Percentiles rank a stretch among this genome's conserved stretches.
phyloP scores from a whole-genome alignment of 2,329 filamentous ascomycete genomes.

The Colletotrichum liaoningense region DNA sequence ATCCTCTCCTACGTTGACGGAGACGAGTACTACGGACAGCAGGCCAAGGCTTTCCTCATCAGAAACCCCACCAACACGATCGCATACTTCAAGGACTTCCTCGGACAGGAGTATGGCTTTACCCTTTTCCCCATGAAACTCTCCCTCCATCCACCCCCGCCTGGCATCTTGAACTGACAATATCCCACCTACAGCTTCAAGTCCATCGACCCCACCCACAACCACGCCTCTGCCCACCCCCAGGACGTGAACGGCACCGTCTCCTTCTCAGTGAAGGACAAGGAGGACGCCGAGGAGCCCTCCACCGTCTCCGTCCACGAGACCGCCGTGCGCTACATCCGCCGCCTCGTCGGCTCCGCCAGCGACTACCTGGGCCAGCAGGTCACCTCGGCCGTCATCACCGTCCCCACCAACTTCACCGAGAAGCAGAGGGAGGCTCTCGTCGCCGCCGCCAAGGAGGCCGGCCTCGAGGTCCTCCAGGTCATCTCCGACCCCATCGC shows the following conservation, averaged over 20 bases:
- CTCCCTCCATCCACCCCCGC: background rate
- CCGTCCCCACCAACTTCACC: conserved; percentile 92
- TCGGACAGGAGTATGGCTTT: conserved; percentile 85
- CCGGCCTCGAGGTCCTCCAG: conserved; percentile 90
- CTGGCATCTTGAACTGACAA: conserved; percentile 37
- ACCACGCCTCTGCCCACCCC: conserved; percentile 93
- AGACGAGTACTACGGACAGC: conserved; percentile 95
- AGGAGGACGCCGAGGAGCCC: conserved; percentile 67
- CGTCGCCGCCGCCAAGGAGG: conserved; percentile 79
- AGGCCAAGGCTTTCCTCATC: conserved; percentile 93
- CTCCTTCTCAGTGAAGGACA: conserved; percentile 87
- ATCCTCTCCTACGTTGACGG: conserved; percentile 94
- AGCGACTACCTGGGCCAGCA: conserved; percentile 93
- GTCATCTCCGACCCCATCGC: conserved; percentile 92
- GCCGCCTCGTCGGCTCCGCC: conserved; percentile 83
- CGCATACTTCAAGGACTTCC: conserved; percentile 94
- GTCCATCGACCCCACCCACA: conserved; percentile 94
- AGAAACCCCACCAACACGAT: conserved; percentile 94
- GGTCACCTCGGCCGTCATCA: conserved; percentile 94
- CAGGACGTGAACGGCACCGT: conserved; percentile 78
- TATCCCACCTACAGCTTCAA: conserved; percentile 75
- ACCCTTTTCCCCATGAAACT: background rate
- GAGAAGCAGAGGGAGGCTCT: conserved; percentile 89
- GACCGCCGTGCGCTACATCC: conserved; percentile 85
- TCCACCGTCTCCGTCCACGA: conserved; percentile 84